Percentiles rank a stretch among this genome's conserved stretches.
Conservation (phyloP, 208 protist genomes). For the Strigomonas culicis region DNA sequence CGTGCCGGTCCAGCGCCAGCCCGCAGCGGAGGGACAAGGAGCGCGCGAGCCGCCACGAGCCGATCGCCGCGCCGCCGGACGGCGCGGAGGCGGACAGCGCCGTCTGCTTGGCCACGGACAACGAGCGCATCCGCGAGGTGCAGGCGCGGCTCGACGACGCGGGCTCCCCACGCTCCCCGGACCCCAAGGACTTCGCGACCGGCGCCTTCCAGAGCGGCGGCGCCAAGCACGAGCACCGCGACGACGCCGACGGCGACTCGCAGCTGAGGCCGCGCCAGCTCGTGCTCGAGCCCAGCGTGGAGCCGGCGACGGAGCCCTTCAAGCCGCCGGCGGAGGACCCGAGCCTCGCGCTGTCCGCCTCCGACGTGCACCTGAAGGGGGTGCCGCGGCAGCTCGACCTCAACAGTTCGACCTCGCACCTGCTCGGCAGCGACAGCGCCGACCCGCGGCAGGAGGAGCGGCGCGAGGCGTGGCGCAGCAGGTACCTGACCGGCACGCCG, state of each 20-base stretch:
- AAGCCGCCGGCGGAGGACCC: not conserved
- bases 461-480: not conserved
- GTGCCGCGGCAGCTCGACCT: slow-evolving; percentile 7
- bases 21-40: not conserved
- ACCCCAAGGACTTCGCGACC: not conserved
- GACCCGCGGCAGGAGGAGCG: not conserved
- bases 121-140: not conserved
- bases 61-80: not conserved
- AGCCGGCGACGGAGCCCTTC: not conserved
- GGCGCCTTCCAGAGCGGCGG: not conserved
- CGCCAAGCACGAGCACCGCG: not conserved
- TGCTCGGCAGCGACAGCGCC: slow-evolving; percentile 1
- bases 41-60: not conserved
- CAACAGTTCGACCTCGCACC: not conserved
- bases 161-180: not conserved
- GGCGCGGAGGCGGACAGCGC: not conserved
- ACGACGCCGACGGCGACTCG: not conserved
- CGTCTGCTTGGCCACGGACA: not conserved
- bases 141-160: not conserved
- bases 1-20: not conserved
- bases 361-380: slow-evolving; percentile 7
- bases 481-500: not conserved
- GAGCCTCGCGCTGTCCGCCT: slow-evolving; percentile 3
- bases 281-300: too few relatives aligned
- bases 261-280: not conserved